phyloP scores from a whole-genome alignment of 192 early-diverging fungal genomes.

The Linnemannia elongata region DNA sequence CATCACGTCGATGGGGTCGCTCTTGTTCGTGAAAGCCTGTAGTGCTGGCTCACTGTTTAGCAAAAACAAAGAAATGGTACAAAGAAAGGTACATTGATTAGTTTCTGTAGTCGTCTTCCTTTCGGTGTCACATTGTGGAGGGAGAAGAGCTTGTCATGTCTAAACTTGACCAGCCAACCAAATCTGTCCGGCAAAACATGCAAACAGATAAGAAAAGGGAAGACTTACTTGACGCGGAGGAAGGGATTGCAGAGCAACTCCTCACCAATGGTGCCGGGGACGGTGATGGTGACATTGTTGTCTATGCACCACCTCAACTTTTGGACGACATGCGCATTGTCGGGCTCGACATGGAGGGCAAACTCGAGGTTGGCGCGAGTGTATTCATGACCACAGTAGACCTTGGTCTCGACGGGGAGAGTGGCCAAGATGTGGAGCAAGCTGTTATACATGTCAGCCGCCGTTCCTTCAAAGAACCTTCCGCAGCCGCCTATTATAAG shows the following conservation, averaged over 20 bases:
- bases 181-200: too few relatives aligned
- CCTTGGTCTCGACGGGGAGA: conserved; percentile 71
- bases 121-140: background rate
- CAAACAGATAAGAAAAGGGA: background rate
- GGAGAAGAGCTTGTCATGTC: background rate
- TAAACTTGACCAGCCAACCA: background rate
- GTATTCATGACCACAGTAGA: conserved; percentile 75
- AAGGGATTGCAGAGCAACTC: conserved; percentile 92
- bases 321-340: conserved; percentile 68
- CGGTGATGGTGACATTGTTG: conserved; percentile 55
- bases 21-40: conserved; percentile 65
- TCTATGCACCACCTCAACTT: conserved; percentile 44
- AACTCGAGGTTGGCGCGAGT: conserved; percentile 74
- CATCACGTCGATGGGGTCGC: conserved; percentile 83
- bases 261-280: conserved; percentile 91
- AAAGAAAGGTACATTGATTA: background rate
- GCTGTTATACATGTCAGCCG: conserved; percentile 71
- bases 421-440: conserved; percentile 66
- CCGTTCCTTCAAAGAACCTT: conserved; percentile 70
- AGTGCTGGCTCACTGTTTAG: conserved; percentile 65
- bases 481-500: conserved; percentile 63
- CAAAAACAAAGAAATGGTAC: background rate
- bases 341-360: conserved; percentile 81
- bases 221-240: conserved; percentile 75
- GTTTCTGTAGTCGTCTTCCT: background rate